Percentiles rank a stretch among this genome's conserved stretches.
Conservation (phyloP, 352 stramenopile genomes). For the Phytophthora europaea region DNA sequence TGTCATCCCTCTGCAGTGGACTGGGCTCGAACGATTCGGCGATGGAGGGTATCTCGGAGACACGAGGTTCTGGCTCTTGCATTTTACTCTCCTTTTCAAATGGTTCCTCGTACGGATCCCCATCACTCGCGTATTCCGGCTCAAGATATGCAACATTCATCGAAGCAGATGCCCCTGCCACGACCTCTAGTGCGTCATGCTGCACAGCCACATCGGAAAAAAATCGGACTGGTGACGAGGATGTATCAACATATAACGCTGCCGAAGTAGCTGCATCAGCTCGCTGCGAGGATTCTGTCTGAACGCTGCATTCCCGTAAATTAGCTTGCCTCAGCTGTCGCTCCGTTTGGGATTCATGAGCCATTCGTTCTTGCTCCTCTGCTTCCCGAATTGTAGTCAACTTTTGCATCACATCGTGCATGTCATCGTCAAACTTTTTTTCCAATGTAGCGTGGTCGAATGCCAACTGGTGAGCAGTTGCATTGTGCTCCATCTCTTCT, state of each 20-base stretch:
- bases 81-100: conserved; percentile 52
- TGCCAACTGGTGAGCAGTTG: conserved; percentile 53
- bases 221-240: conserved; percentile 35
- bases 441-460: conserved; percentile 59
- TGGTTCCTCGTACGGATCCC: conserved; percentile 48
- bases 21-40: conserved; percentile 8
- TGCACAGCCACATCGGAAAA: conserved; percentile 45
- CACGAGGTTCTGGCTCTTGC: not conserved
- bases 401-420: conserved; percentile 52
- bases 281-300: conserved; percentile 52
- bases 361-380: conserved; percentile 37
- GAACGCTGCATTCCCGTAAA: conserved; percentile 54
- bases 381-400: conserved; percentile 47
- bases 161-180: not conserved
- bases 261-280: conserved; percentile 56
- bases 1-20: conserved; percentile 3
- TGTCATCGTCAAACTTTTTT: conserved; percentile 61
- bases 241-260: conserved; percentile 44
- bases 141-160: not conserved
- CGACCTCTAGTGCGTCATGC: conserved; percentile 23
- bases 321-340: conserved; percentile 40
- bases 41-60: not conserved
- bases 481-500: conserved; percentile 68
- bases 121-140: conserved; percentile 24
- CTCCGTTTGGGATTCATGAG: conserved; percentile 18